Percentiles rank a stretch among this genome's conserved stretches.
These are phyloP conservation scores for Harrya chromipes DNA, from an alignment of 768 basidiomycete species.

Conservation along the genomic window DNA sequence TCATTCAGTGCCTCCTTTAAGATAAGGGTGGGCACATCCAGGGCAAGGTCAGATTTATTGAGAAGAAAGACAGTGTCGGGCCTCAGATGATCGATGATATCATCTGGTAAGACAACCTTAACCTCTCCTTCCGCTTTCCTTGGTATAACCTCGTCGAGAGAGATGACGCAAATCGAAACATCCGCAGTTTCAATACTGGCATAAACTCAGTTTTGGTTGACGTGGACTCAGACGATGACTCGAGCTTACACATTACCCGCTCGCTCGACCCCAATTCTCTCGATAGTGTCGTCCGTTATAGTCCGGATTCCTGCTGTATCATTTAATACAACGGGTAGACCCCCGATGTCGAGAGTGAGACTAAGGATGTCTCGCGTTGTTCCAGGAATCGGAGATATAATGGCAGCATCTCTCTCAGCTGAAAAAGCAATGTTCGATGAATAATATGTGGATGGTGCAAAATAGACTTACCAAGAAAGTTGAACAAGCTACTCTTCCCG, in stretches of 20 bases:
- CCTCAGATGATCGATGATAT: slow-evolving; percentile 48
- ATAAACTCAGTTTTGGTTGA: neutral
- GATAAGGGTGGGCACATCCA: slow-evolving; percentile 1
- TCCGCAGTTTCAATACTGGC: slow-evolving; percentile 65
- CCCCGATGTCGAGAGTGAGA: slow-evolving; percentile 84
- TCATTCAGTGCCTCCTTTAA: slow-evolving; percentile 20
- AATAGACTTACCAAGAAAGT: slow-evolving; percentile 63
- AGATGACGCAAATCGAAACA: slow-evolving; percentile 76
- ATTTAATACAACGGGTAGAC: slow-evolving; percentile 73
- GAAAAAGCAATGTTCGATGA: neutral
- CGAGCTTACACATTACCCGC: slow-evolving; percentile 61
- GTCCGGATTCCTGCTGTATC: slow-evolving; percentile 85
- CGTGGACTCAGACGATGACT: neutral
- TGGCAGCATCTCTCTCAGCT: slow-evolving; percentile 88
- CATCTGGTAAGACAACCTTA: slow-evolving; percentile 39
- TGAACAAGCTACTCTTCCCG: slow-evolving; percentile 88
- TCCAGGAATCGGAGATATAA: slow-evolving; percentile 83
- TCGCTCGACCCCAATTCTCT: slow-evolving; percentile 76
- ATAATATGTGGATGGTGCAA: neutral
- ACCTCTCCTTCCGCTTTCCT: neutral
- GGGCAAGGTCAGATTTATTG: slow-evolving; percentile 72
- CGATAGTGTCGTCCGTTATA: slow-evolving; percentile 63
- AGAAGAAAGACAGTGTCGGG: slow-evolving; percentile 65
- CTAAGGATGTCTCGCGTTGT: slow-evolving; percentile 89
- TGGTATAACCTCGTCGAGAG: slow-evolving; percentile 49